Evolutionary conservation across 352 stramenopile genomes (phyloP).

Genomic region (Phytophthora palmivora): DNA sequence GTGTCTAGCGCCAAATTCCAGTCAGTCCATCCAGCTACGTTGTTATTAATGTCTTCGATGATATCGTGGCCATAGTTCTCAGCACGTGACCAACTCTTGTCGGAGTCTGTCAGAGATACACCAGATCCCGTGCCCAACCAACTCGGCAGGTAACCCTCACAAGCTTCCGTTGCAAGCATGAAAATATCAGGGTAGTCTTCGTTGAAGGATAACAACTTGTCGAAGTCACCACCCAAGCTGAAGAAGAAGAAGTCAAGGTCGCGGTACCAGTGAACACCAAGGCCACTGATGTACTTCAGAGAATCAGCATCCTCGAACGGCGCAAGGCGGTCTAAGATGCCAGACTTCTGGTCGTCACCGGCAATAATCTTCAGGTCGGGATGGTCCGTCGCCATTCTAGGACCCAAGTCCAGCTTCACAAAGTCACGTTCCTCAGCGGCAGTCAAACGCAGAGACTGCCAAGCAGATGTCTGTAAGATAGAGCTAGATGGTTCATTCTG

Average conservation of each 20-base stretch:
- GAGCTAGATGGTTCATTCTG: constrained; percentile 80
- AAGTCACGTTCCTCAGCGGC: constrained; percentile 60
- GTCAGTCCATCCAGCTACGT: constrained; percentile 81
- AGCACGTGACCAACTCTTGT: constrained; percentile 61
- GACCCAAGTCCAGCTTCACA: constrained; percentile 82
- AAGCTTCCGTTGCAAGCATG: constrained; percentile 84
- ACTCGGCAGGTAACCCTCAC: constrained; percentile 56
- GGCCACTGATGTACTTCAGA: constrained; percentile 74
- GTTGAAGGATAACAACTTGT: constrained; percentile 52
- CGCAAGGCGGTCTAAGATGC: constrained; percentile 48
- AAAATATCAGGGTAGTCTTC: constrained; percentile 70
- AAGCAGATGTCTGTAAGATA: constrained; percentile 50
- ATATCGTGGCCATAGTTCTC: constrained; percentile 88
- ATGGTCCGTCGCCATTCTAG: constrained; percentile 64
- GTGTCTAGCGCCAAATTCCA: constrained; percentile 89
- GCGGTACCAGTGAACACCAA: constrained; percentile 90
- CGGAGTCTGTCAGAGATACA: constrained; percentile 42
- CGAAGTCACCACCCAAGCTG: constrained; percentile 47
- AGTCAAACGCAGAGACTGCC: constrained; percentile 65
- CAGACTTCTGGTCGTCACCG: constrained; percentile 87
- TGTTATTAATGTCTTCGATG: constrained; percentile 85
- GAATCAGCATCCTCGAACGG: constrained; percentile 56
- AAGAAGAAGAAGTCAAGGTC: constrained; percentile 60
- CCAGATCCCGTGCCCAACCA: constrained; percentile 55
- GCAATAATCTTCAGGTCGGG: constrained; percentile 86